Conservation (phyloP, 805 yeast genomes). For the Starmerella gropengiesseri region DNA sequence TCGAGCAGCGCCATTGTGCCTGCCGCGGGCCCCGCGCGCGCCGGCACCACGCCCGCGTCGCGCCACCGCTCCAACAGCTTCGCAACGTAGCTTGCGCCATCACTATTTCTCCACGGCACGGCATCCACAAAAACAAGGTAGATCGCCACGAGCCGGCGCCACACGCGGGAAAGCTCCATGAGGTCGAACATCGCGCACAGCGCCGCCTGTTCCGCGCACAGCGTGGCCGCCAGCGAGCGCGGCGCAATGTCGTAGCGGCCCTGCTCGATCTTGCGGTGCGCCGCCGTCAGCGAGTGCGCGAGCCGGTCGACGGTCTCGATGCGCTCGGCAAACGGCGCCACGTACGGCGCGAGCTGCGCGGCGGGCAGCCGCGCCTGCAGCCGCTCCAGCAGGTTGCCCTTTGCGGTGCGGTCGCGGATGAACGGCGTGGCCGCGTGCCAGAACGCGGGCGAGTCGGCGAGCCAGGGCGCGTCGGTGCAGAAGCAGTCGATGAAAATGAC, state of each 20-base stretch:
- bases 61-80: no score
- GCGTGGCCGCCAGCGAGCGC: background rate
- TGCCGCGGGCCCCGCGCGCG: no score
- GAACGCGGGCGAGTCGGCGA: background rate
- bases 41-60: no score
- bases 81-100: no score
- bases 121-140: background rate
- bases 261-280: background rate
- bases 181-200: slow-evolving; percentile 1
- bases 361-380: background rate
- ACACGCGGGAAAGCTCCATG: background rate
- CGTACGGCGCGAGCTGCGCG: background rate
- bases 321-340: background rate
- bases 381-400: background rate
- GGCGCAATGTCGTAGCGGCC: background rate
- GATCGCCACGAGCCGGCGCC: background rate
- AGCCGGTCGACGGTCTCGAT: background rate
- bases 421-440: background rate
- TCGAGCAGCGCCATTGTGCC: no score
- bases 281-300: background rate
- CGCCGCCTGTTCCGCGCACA: slow-evolving; percentile 1
- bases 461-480: background rate
- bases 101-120: no score
- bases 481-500: background rate
- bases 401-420: background rate